Base-by-base conservation (phyloP, 768 basidiomycete genomes). In the Albatrellus ellisii region DNA sequence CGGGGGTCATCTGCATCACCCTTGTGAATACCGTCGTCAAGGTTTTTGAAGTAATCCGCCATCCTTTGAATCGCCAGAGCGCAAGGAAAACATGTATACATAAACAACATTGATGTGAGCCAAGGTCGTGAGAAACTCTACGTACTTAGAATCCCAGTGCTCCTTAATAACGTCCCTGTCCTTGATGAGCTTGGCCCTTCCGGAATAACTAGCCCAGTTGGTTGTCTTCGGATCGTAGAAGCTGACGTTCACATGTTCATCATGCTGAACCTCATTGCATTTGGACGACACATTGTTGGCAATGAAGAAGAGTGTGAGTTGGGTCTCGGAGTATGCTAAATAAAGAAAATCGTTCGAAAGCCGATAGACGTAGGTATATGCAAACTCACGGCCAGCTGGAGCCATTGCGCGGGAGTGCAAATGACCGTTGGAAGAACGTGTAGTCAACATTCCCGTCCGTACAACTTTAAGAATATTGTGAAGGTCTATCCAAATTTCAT, bases 341-440 rank as follows among this genome's bases (percentile, higher is more conserved):
- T 15, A 42, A 52, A 18, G 8, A 25, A 28, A 10, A 3, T 20
- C 9, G 20, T 21, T 12, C 14, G 35, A 31, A n/a, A 0, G 6
- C 11, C 0, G 26, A 27, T 0, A 21, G 20, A 26, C 11, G 10
- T 22, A 26, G 12, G 8, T 25, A 20, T 28, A 8, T 32, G 26
- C 10, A 12, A 21, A 57, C 76, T 32, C 50, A 84, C 83, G 72
- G 28, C 69, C 63, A n/a, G 72, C 66, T 15, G 81, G 80, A 12
- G 70, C 67, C 89, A 92, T 91, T 20, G 79, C 79, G 43, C 88
- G 72, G 6, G 85, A 75, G 58, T 91, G 88, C 17, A 92, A 59
- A 32, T 71, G 63, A 1, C 85, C 86, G 42, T 73, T 65, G 11
- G 68, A 54, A 14, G 75, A 69, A 27, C 80, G 77, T 11, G 84